Percentiles rank a stretch among this genome's conserved stretches.
phyloP scores from a whole-genome alignment of 306 rosid genomes.

The Ceratonia siliqua region DNA sequence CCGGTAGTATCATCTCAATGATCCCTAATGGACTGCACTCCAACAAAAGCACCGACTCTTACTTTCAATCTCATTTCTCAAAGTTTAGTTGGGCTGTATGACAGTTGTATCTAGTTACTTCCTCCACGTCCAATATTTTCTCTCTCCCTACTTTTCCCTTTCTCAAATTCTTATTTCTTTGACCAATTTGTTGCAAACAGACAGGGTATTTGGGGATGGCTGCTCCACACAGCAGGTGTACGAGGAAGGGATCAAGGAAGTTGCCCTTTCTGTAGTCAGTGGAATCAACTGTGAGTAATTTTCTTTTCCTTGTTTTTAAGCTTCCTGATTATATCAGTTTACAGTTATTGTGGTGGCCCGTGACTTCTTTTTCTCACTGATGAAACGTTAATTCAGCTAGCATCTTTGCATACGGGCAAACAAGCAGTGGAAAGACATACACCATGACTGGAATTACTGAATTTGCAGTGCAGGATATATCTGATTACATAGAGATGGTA shows the following conservation, averaged over 20 bases:
- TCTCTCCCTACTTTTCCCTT: not conserved
- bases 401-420: conserved; percentile 93
- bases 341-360: not conserved
- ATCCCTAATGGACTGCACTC: not conserved
- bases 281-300: conserved; percentile 83
- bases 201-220: conserved; percentile 69
- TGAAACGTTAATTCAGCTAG: conserved; percentile 54
- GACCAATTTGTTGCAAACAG: conserved; percentile 44
- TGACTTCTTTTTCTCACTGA: not conserved
- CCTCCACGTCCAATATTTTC: not conserved
- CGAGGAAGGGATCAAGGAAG: conserved; percentile 77
- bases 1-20: not conserved
- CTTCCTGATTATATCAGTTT: conserved; percentile 23
- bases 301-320: conserved; percentile 7
- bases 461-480: conserved; percentile 68
- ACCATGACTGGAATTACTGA: conserved; percentile 86
- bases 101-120: not conserved
- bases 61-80: not conserved
- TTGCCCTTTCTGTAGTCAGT: conserved; percentile 77
- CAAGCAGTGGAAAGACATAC: conserved; percentile 97
- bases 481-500: conserved; percentile 66
- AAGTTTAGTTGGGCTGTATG: not conserved
- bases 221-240: conserved; percentile 69
- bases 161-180: not conserved
- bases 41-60: not conserved